These are phyloP conservation scores for Volvariella surrecta DNA, from an alignment of 1,284 basidiomycete genomes.

Conservation along the genomic window DNA sequence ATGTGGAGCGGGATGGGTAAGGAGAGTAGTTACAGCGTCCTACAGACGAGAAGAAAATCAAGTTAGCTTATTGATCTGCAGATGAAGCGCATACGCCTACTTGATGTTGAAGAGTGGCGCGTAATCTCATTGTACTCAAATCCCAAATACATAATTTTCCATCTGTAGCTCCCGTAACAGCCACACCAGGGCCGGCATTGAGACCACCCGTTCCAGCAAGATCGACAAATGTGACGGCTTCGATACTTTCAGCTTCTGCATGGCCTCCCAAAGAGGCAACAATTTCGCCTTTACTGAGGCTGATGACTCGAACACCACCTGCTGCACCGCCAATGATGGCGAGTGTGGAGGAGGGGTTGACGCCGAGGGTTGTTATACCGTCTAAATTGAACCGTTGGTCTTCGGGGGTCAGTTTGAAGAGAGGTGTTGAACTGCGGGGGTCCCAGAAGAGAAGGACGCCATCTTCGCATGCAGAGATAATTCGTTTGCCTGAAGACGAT, in stretches of 20 bases:
- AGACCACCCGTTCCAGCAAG: slow-evolving; percentile 41
- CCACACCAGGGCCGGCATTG: slow-evolving; percentile 50
- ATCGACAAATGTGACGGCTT: slow-evolving; percentile 83
- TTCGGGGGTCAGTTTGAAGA: slow-evolving; percentile 71
- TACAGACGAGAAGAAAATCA: slow-evolving; percentile 25
- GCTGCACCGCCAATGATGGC: slow-evolving; percentile 83
- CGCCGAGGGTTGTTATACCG: slow-evolving; percentile 79
- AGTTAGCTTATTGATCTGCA: slow-evolving; percentile 7
- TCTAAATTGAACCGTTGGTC: slow-evolving; percentile 75
- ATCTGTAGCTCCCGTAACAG: slow-evolving; percentile 88
- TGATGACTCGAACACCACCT: slow-evolving; percentile 81
- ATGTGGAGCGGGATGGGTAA: slow-evolving; percentile 65
- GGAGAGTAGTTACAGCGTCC: slow-evolving; percentile 83
- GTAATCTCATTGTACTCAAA: slow-evolving; percentile 72
- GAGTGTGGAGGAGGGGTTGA: slow-evolving; percentile 80
- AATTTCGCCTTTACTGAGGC: slow-evolving; percentile 80
- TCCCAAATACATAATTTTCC: slow-evolving; percentile 96
- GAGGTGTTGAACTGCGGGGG: slow-evolving; percentile 67
- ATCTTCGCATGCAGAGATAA: slow-evolving; percentile 83
- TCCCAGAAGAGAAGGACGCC: slow-evolving; percentile 90
- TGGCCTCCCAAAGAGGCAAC: slow-evolving; percentile 80
- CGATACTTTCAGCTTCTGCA: slow-evolving; percentile 83
- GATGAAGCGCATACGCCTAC: slow-evolving; percentile 32
- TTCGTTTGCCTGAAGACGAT: slow-evolving; percentile 62
- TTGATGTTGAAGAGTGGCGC: slow-evolving; percentile 74